phyloP scores from a whole-genome alignment of 768 basidiomycete genomes.

The Boletellus ananas region DNA sequence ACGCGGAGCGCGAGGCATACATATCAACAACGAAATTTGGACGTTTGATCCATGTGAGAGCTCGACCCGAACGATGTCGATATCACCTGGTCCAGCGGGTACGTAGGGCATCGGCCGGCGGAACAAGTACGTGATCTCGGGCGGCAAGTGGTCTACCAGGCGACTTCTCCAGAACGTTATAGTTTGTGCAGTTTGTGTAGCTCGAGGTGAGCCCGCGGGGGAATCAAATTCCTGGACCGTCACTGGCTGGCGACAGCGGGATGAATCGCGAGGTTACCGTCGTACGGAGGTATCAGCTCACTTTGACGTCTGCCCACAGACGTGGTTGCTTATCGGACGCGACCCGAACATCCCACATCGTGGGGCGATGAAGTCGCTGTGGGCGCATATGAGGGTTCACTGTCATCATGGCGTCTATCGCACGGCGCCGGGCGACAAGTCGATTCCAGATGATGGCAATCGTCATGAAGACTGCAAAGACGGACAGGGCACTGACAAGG shows the following conservation, averaged over 20 bases:
- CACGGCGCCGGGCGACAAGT: slow-evolving; percentile 27
- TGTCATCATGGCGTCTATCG: slow-evolving; percentile 22
- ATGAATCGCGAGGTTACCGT: neutral
- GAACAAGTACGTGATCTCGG: slow-evolving; percentile 29
- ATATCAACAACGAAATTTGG: slow-evolving; percentile 26
- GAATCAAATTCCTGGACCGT: slow-evolving; percentile 11
- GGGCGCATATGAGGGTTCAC: neutral
- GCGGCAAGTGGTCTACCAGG: slow-evolving; percentile 17
- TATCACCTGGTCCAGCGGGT: neutral
- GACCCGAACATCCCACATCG: slow-evolving; percentile 23
- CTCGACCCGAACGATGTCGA: neutral
- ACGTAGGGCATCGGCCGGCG: slow-evolving; percentile 10
- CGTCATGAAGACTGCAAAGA: slow-evolving; percentile 31
- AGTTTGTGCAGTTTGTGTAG: slow-evolving; percentile 3
- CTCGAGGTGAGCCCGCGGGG: neutral
- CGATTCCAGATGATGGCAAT: slow-evolving; percentile 32
- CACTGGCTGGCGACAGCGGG: slow-evolving; percentile 19
- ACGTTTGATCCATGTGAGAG: slow-evolving; percentile 20
- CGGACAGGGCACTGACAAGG: slow-evolving; percentile 28
- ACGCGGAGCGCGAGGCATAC: slow-evolving; percentile 23
- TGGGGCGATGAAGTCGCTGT: slow-evolving; percentile 14
- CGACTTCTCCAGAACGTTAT: slow-evolving; percentile 22
- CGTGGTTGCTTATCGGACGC: slow-evolving; percentile 1
- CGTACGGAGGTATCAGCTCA: slow-evolving; percentile 24
- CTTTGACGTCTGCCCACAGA: slow-evolving; percentile 19